A percentile compares a stretch with the other conserved stretches of the same genome.
Conservation (phyloP, 805 yeast genomes). For the Wickerhamiella shivajii region DNA sequence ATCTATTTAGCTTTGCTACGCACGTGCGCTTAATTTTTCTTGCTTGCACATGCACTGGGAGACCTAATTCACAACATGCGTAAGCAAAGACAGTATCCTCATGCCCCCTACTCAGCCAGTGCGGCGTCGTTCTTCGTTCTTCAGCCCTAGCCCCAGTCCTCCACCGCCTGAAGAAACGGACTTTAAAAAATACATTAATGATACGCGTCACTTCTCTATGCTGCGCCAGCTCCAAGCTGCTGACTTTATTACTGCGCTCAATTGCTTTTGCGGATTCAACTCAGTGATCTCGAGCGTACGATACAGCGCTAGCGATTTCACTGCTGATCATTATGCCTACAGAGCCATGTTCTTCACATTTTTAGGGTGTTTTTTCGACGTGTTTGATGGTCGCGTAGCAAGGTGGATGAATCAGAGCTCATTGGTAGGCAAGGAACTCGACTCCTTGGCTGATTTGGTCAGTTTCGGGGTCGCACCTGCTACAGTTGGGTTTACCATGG, state of each 20-base stretch:
- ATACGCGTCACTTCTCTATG: constrained; percentile 74
- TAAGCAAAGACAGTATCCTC: not conserved
- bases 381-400: constrained; percentile 95
- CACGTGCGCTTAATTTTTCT: too few species aligned
- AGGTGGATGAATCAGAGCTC: constrained; percentile 83
- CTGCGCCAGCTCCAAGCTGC: constrained; percentile 71
- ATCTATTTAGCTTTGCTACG: too few species aligned
- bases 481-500: constrained; percentile 78
- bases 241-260: constrained; percentile 85
- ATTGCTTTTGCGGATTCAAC: constrained; percentile 88
- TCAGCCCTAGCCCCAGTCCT: constrained; percentile 26
- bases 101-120: constrained; percentile 4
- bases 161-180: constrained; percentile 30
- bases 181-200: constrained; percentile 65
- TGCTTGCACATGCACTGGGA: not conserved
- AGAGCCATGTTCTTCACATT: constrained; percentile 81
- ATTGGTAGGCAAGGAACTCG: constrained; percentile 94
- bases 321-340: constrained; percentile 43
- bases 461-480: constrained; percentile 96
- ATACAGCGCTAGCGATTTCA: constrained; percentile 53
- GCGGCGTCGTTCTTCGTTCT: constrained; percentile 24
- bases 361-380: constrained; percentile 89
- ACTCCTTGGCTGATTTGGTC: constrained; percentile 86
- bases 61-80: not conserved
- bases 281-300: constrained; percentile 76